These are phyloP conservation scores for Schizosaccharomyces octosporus DNA, from an alignment of 805 yeast genomes.

Conservation along the genomic window DNA sequence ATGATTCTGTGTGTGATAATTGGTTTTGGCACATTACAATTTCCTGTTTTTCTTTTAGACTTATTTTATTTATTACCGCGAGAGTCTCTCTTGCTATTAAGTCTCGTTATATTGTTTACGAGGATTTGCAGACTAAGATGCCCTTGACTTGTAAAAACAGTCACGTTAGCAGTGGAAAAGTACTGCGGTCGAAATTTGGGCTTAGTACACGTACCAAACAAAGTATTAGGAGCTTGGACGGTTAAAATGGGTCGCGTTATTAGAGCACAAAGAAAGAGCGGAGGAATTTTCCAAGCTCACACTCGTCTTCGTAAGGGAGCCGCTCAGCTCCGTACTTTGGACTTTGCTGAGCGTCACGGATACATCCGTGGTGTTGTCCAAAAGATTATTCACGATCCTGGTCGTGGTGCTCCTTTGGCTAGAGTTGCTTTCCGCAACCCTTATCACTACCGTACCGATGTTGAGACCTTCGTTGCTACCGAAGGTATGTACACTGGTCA, in stretches of 20 bases:
- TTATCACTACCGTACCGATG: constrained; percentile 92
- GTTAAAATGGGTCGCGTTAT: constrained; percentile 72
- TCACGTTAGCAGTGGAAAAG: not conserved
- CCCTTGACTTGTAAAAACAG: not conserved
- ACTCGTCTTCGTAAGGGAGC: constrained; percentile 99
- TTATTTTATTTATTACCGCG: not conserved
- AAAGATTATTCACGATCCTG: constrained; percentile 97
- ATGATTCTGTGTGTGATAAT: no score
- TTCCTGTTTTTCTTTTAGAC: not conserved
- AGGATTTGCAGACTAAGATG: not conserved
- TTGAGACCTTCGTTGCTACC: constrained; percentile 95
- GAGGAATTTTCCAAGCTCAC: constrained; percentile 98
- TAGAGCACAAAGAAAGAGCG: constrained; percentile 99
- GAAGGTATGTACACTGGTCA: constrained; percentile 99
- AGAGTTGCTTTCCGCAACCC: constrained; percentile 98
- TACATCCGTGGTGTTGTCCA: constrained; percentile 98
- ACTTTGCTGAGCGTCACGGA: constrained; percentile 98
- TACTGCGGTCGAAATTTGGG: not conserved
- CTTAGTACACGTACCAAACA: no score
- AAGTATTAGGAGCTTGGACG: no score
- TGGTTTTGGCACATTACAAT: not conserved
- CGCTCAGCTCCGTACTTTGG: constrained; percentile 97
- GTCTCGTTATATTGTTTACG: not conserved
- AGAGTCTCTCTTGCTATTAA: not conserved
- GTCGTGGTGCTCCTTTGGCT: constrained; percentile 99